These are phyloP conservation scores for Lactifluus volemus DNA, from an alignment of 768 basidiomycete species.

Conservation along the genomic window DNA sequence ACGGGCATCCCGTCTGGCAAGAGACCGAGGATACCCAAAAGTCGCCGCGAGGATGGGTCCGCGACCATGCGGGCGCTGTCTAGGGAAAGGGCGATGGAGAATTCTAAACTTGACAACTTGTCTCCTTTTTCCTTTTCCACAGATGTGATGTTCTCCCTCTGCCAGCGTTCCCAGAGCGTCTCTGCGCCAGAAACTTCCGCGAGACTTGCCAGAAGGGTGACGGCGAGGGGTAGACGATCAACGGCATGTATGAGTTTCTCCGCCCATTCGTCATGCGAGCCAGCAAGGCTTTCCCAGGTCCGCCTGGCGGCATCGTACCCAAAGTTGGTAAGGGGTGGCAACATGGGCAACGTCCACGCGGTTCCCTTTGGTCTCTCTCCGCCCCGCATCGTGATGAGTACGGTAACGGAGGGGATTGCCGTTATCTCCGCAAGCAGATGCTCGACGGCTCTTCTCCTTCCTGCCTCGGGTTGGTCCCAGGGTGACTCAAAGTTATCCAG, in stretches of 20 bases:
- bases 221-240: conserved; percentile 13
- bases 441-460: conserved; percentile 6
- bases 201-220: conserved; percentile 8
- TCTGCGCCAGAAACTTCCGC: conserved; percentile 11
- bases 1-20: conserved; percentile 6
- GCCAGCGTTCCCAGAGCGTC: conserved; percentile 15
- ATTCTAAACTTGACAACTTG: conserved; percentile 7
- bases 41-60: neutral
- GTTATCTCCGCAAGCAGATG: conserved; percentile 6
- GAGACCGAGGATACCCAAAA: conserved; percentile 9
- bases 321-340: conserved; percentile 9
- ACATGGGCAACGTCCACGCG: conserved; percentile 13
- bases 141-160: conserved; percentile 7
- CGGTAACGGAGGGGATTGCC: conserved; percentile 8
- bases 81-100: conserved; percentile 12
- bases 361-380: conserved; percentile 12
- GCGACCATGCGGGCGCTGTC: conserved; percentile 9
- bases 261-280: conserved; percentile 7
- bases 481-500: conserved; percentile 37
- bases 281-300: conserved; percentile 12
- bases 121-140: conserved; percentile 12
- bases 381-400: conserved; percentile 13
- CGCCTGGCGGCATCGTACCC: conserved; percentile 3
- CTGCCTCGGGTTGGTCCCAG: conserved; percentile 24
- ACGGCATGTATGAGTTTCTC: conserved; percentile 14